Evolutionary conservation across 1,139 yeast genomes (phyloP), one percentile per base, ranked within the genome.

Genomic region (Sugiyamaella paludigena): DNA sequence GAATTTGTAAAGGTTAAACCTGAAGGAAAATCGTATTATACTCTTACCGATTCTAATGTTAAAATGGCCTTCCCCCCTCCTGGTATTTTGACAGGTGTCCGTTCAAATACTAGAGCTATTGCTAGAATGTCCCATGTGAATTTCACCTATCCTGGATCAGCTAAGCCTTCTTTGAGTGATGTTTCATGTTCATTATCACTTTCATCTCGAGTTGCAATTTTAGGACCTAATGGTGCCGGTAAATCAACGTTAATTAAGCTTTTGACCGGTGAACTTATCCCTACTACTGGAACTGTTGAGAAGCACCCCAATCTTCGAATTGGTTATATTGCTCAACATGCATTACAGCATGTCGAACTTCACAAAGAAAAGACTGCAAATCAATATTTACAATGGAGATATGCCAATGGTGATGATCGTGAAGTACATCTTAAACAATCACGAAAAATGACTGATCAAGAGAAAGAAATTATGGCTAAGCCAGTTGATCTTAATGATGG

Each of bases 201-300:
- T 56, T 87, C 96, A 13, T 91, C 98, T 37, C 85, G 98, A 73
- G 96, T 92, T 57, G 98, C 98, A 40, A 84, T 92, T 63, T 73
- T 92, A 55, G 98, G 98, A 49, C 98, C 98, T 56, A 92, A 92
- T 68, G 98, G 98, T 78, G 98, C 98, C 50, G 98, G 98, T 75
- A 92, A 92, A 70, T 88, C 97, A 7, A 92, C 98, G 15, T 77
- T 92, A 64, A 92, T 92, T 71, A 92, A 92, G 71, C 76, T 91
- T 48, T 77, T 92, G 61, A 92, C 98, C 10, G 98, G 87, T 56
- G 98, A 92, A 70, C 76, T 88, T 54, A 78, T 87, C 48, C 97
- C 98, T 28, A 78, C 81, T 58, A 78, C 73, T 56, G 98, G 98
- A 63, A 83, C 81, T 56, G 97, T 92, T 52, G 98, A 92, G 73